These are phyloP conservation scores for Nakazawaea molendinolei DNA, from an alignment of 805 yeast genomes.

Conservation along the genomic window DNA sequence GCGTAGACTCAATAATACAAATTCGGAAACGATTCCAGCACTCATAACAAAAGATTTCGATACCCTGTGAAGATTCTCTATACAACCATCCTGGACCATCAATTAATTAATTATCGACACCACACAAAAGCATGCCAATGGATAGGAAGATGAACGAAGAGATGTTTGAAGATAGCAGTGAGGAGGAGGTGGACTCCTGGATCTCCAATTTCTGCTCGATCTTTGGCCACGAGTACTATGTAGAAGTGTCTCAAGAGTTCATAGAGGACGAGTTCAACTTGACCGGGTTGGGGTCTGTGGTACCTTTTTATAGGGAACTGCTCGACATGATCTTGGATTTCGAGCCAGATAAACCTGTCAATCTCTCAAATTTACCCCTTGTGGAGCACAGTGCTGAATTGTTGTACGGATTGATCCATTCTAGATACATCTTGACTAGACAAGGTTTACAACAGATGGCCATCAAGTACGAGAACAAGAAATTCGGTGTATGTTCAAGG, in stretches of 20 bases:
- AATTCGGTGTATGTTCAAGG: conserved; percentile 90
- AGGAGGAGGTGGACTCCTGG: conserved; percentile 68
- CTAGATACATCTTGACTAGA: conserved; percentile 81
- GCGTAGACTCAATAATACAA: too few species aligned
- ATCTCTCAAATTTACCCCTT: conserved; percentile 62
- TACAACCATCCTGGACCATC: too few species aligned
- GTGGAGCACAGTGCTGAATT: conserved; percentile 89
- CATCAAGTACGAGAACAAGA: conserved; percentile 83
- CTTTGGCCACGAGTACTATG: conserved; percentile 85
- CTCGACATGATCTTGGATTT: conserved; percentile 84
- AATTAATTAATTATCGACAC: too few species aligned
- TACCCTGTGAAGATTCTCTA: too few species aligned
- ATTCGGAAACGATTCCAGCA: too few species aligned
- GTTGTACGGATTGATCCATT: conserved; percentile 90
- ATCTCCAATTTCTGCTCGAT: conserved; percentile 71
- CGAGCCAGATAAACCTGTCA: conserved; percentile 55
- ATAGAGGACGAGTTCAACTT: conserved; percentile 95
- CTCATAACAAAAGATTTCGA: too few species aligned
- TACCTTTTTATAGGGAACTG: conserved; percentile 89
- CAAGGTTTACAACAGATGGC: conserved; percentile 90
- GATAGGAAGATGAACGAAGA: conserved; percentile 1
- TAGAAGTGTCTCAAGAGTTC: conserved; percentile 85
- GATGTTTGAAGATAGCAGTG: conserved; percentile 18
- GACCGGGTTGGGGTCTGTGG: conserved; percentile 79
- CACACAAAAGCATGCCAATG: conserved; percentile 17